These are phyloP conservation scores for Malania oleifera DNA, from an alignment of 164 flowering plant species.

Conservation along the genomic window DNA sequence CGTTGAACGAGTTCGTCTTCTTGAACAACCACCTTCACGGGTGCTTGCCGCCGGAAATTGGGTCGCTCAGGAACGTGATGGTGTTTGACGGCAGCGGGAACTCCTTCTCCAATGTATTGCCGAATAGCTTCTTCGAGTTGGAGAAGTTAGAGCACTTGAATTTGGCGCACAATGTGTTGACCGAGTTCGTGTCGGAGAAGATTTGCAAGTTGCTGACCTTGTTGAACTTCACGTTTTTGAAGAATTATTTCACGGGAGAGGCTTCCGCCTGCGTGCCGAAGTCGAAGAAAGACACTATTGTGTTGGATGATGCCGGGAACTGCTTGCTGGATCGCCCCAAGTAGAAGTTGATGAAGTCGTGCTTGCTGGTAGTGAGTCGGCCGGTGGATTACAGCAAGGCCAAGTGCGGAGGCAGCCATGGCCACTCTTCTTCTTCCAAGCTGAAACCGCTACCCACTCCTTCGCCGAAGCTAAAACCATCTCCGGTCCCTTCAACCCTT, in stretches of 20 bases:
- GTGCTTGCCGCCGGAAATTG: constrained; percentile 62
- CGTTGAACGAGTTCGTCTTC: constrained; percentile 52
- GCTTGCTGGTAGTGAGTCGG: constrained; percentile 31
- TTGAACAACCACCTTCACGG: constrained; percentile 44
- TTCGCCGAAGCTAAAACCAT: background rate
- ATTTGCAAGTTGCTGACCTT: constrained; percentile 49
- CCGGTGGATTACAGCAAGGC: constrained; percentile 51
- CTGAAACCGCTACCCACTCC: constrained; percentile 5
- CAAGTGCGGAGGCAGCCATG: constrained; percentile 25
- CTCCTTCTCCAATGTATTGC: constrained; percentile 39
- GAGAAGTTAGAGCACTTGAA: constrained; percentile 30
- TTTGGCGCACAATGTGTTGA: constrained; percentile 36
- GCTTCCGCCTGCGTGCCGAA: constrained; percentile 27
- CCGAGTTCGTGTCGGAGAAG: constrained; percentile 44
- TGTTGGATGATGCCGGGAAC: constrained; percentile 37
- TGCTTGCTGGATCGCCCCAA: constrained; percentile 43
- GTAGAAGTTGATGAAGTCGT: constrained; percentile 36
- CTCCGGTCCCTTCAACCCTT: too few relatives aligned
- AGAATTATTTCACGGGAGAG: constrained; percentile 52
- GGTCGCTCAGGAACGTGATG: constrained; percentile 35
- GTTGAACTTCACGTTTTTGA: constrained; percentile 43
- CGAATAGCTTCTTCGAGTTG: constrained; percentile 30
- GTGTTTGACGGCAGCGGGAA: constrained; percentile 48
- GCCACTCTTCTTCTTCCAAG: background rate
- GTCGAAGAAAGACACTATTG: constrained; percentile 8